phyloP scores from a whole-genome alignment of 768 basidiomycete genomes.

The Amanita exitialis region DNA sequence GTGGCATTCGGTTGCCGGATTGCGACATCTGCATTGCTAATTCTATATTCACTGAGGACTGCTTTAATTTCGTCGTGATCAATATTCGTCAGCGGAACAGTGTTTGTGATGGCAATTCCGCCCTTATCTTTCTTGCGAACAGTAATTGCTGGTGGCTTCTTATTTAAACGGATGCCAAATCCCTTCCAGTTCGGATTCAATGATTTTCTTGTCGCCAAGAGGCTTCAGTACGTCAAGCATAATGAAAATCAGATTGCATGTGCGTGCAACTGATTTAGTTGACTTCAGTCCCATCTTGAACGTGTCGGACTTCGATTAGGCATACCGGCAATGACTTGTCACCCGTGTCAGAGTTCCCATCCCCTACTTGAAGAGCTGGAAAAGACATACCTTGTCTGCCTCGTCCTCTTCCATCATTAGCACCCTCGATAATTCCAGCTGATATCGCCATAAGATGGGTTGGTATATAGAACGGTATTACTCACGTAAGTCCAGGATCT shows the following conservation, averaged over 20 bases:
- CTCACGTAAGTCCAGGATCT: constrained; percentile 86
- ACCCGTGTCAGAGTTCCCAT: constrained; percentile 6
- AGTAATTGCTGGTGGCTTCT: constrained; percentile 79
- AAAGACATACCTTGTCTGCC: constrained; percentile 78
- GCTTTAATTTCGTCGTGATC: constrained; percentile 96
- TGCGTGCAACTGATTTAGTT: constrained; percentile 69
- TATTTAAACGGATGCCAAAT: constrained; percentile 96
- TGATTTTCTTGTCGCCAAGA: constrained; percentile 87
- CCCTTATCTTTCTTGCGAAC: constrained; percentile 88
- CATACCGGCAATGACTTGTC: constrained; percentile 66
- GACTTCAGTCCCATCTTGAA: constrained; percentile 8
- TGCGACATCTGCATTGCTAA: constrained; percentile 83
- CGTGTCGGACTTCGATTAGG: constrained; percentile 8
- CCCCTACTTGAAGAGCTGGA: neutral
- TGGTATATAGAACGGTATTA: constrained; percentile 7
- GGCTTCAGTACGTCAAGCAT: constrained; percentile 97
- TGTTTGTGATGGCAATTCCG: constrained; percentile 90
- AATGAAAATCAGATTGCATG: constrained; percentile 98
- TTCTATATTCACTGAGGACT: constrained; percentile 83
- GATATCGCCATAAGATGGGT: constrained; percentile 4
- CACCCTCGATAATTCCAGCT: constrained; percentile 98
- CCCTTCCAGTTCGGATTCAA: constrained; percentile 92
- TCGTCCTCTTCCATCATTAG: constrained; percentile 91
- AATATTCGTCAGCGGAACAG: constrained; percentile 91
- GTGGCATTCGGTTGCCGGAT: constrained; percentile 91